Base-by-base conservation (phyloP, 208 protist genomes). In the Crithidia sp. region DNA sequence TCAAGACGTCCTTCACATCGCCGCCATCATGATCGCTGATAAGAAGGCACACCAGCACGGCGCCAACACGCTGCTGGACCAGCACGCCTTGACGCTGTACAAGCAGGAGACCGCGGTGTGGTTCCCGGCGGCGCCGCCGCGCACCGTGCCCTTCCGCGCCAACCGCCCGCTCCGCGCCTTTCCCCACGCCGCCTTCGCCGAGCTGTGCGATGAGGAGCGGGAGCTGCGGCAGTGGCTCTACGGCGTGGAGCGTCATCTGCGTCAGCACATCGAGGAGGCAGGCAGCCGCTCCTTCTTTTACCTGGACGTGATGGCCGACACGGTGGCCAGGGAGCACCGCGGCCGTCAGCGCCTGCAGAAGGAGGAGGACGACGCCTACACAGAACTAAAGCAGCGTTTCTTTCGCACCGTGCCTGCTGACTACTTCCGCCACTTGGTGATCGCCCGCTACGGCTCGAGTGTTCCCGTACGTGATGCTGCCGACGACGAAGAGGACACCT, bases 181-280 rank as follows among this genome's bases (percentile, higher is more conserved):
- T 54, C 87, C 90, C 5, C 66, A 81, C 58, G 67, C 78, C 7
- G 84, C 88, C 47, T 88, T 86, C 41, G 55, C 63, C 4, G 59
- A 69, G 50, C 58, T 95, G n/a, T 77, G 66, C 12, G 58, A 86
- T 14, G 85, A 95, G 63, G 90, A 95, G 71, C 77, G 79, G 10
- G 85, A 91, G 79, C 64, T 95, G n/a, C 90, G 90, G 16, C 62
- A 78, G 58, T 95, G 90, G 90, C 60, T 87, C 10, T 66, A 68
- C 61, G 70, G 85, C 47, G 81, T 95, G 3, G 90, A 95, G 78
- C 45, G 47, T 5, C 77, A 71, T 14, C 84, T 91, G 17, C 85
- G 83, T 14, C 45, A 75, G 19, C 67, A 79, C 59, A 84, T 92
- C 68, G 84, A 90, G 43, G 63, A 88, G 65, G 75, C 64, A 28